Percentiles rank a stretch among this genome's conserved stretches.
These are phyloP conservation scores for Puccinia triticina DNA, from an alignment of 1,284 basidiomycete genomes.

Conservation along the genomic window DNA sequence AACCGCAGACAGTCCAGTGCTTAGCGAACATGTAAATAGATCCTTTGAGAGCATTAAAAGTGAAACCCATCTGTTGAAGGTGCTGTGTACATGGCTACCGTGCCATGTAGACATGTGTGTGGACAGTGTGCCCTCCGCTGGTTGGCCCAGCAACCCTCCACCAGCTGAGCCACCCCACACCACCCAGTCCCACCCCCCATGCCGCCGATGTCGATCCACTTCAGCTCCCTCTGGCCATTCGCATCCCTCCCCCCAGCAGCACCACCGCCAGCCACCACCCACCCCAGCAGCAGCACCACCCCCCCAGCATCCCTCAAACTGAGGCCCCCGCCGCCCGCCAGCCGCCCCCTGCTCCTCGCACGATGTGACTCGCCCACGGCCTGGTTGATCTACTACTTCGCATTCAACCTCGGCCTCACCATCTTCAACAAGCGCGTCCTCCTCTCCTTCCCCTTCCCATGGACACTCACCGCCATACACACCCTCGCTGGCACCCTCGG, in stretches of 20 bases:
- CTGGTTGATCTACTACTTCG: constrained; percentile 81
- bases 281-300: not conserved
- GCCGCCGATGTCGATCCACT: not conserved
- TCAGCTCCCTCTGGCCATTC: not conserved
- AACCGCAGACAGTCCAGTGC: constrained; percentile 47
- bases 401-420: constrained; percentile 83
- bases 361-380: constrained; percentile 29
- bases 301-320: not conserved
- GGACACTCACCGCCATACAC: constrained; percentile 61
- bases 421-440: constrained; percentile 90
- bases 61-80: too few relatives aligned
- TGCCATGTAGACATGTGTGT: too few relatives aligned
- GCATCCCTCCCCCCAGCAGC: not conserved
- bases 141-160: too few relatives aligned
- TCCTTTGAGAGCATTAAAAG: too few relatives aligned
- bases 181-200: not conserved
- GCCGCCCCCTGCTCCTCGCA: not conserved
- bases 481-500: constrained; percentile 68
- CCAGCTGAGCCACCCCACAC: not conserved
- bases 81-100: too few relatives aligned
- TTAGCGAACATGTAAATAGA: constrained; percentile 1
- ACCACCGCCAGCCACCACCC: not conserved
- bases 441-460: constrained; percentile 86
- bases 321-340: not conserved
- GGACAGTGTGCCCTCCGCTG: too few relatives aligned